Evolutionary conservation across 257 asterid genomes (phyloP), one percentile per base, ranked within the genome.

Genomic region (Echites panduratus): DNA sequence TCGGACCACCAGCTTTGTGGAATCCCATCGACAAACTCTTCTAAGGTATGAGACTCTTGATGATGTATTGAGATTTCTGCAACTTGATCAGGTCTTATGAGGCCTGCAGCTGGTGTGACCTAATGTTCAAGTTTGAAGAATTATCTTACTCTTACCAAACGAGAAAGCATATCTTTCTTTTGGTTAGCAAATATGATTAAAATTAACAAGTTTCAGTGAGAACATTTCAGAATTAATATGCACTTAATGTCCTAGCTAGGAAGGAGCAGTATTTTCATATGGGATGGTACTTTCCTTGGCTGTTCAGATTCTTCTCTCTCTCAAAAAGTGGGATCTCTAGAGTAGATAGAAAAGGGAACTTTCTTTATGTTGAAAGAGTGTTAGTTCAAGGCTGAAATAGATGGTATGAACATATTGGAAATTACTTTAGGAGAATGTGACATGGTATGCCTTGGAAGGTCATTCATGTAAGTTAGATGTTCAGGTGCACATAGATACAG

Each of bases 1-100:
- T 90, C 89, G 0, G 93, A 87, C 95, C 96, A 85, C 96, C 94
- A 86, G 79, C 89, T 85, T 13, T 90, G 97, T 38, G 96, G 88
- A 10, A 76, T 17, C 57, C 97, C 90, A 2, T 92, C 92, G 0
- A 78, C 80, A n/a, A 75, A 81, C 48, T 90, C 92, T 62, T 87
- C 98, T 72, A 80, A 65, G 44, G 84, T 81, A 74, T 82, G 85
- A 81, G 73, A 80, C 70, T 88, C 98, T 32, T 87, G 89, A 22
- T 92, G 97, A 68, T 78, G 96, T 76, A 89, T 54, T 8, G 83
- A 76, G 54, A 92, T 75, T 58, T 88, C 96, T 12, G 68, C 80
- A 13, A 52, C 82, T 76, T 92, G 95, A 49, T 87, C 85, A 1
- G 96, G 91, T 38, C 63, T 79, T 40, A 92, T 80, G 63, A 79